phyloP scores from a whole-genome alignment of 345 rosid genomes.

The Hirschfeldia incana region DNA sequence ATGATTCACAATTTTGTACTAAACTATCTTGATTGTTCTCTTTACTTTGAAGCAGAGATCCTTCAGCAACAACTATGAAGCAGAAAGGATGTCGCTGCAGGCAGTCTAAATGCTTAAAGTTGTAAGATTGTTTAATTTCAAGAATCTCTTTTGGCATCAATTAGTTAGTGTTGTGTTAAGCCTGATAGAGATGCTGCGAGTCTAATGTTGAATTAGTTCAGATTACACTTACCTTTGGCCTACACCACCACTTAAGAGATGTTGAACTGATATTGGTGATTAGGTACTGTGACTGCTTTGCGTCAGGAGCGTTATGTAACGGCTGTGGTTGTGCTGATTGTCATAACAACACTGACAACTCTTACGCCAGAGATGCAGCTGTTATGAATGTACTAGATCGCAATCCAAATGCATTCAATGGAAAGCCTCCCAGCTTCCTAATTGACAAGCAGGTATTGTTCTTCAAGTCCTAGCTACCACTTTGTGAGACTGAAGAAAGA shows the following conservation, averaged over 20 bases:
- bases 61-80: slow-evolving; percentile 5
- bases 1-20: background rate
- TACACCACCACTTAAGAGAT: background rate
- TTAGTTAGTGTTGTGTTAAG: too few relatives aligned
- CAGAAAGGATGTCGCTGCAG: slow-evolving; percentile 54
- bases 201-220: background rate
- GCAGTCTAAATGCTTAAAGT: slow-evolving; percentile 52
- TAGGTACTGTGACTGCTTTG: slow-evolving; percentile 64
- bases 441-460: slow-evolving; percentile 37
- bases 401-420: slow-evolving; percentile 52
- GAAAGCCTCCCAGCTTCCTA: slow-evolving; percentile 28
- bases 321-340: slow-evolving; percentile 55
- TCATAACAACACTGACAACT: slow-evolving; percentile 45
- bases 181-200: too few relatives aligned
- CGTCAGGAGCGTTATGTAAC: slow-evolving; percentile 52
- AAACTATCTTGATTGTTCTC: background rate
- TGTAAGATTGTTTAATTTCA: background rate
- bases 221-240: background rate
- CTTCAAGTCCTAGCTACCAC: background rate
- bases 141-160: too few relatives aligned
- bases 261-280: background rate
- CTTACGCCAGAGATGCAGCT: slow-evolving; percentile 40
- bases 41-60: slow-evolving; percentile 35
- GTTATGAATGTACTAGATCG: slow-evolving; percentile 41
- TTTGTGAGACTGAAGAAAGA: slow-evolving; percentile 3